Evolutionary conservation across 73 alveolate genomes (phyloP).

Genomic region (Stentor coeruleus): DNA sequence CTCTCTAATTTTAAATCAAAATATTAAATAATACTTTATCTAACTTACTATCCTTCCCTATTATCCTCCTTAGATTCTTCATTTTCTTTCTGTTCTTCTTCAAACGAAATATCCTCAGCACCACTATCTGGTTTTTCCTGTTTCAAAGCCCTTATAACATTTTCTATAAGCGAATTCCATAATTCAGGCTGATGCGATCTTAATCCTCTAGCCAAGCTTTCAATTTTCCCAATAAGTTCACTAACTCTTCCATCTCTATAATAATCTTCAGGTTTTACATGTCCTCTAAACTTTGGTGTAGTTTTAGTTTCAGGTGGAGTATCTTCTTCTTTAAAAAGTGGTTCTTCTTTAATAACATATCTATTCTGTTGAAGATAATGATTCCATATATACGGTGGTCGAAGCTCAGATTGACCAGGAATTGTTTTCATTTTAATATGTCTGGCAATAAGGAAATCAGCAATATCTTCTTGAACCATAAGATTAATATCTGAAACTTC

Average conservation of each 20-base stretch:
- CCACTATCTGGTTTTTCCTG: constrained; percentile 11
- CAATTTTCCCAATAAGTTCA: constrained; percentile 27
- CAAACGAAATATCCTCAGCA: background rate
- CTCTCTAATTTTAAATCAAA: too few species aligned
- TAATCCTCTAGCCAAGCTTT: constrained; percentile 8
- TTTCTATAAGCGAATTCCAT: constrained; percentile 10
- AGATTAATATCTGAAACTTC: constrained; percentile 33
- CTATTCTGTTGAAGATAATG: background rate
- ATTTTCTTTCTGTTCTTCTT: constrained; percentile 7
- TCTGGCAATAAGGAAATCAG: constrained; percentile 39
- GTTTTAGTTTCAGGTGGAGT: constrained; percentile 8
- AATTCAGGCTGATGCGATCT: background rate
- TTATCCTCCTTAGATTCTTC: constrained; percentile 8
- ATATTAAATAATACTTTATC: background rate
- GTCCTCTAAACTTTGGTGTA: constrained; percentile 36
- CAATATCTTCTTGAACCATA: constrained; percentile 61
- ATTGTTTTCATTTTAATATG: background rate
- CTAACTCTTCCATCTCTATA: constrained; percentile 47
- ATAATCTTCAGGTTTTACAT: constrained; percentile 43
- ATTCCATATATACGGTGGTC: constrained; percentile 12
- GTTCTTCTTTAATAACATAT: background rate
- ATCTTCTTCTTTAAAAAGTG: background rate
- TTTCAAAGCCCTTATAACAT: background rate
- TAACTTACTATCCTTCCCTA: background rate
- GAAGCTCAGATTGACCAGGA: background rate